Conservation (phyloP, 345 rosid genomes). For the Eucalyptus pauciflora region DNA sequence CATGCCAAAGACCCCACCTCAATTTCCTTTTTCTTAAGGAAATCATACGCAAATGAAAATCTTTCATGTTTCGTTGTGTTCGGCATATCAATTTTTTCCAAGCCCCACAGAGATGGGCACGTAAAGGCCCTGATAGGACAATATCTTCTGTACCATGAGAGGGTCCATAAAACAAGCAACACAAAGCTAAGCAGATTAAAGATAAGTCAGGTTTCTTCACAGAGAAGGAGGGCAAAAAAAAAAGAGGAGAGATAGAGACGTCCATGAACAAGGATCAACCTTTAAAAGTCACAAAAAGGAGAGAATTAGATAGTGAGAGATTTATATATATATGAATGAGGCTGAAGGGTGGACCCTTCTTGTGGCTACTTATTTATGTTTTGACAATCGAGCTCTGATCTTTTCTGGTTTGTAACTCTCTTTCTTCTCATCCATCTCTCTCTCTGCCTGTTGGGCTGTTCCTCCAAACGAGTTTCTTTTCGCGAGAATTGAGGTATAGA, state of each 20-base stretch:
- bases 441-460: not conserved
- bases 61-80: not conserved
- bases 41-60: not conserved
- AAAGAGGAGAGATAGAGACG: conserved; percentile 22
- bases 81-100: not conserved
- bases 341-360: conserved; percentile 21
- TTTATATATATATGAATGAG: not conserved
- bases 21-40: not conserved
- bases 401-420: not conserved
- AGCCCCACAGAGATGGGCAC: conserved; percentile 12
- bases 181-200: not conserved
- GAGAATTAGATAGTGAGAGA: not conserved
- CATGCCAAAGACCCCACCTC: conserved; percentile 30
- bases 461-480: not conserved
- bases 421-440: not conserved
- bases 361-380: conserved; percentile 5
- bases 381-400: conserved; percentile 37
- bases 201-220: conserved; percentile 56
- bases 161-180: conserved; percentile 9
- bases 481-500: not conserved
- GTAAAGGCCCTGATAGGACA: conserved; percentile 45
- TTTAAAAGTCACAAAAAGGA: not conserved
- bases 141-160: conserved; percentile 29
- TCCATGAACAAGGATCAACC: conserved; percentile 21
- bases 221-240: conserved; percentile 32